Base-by-base conservation (phyloP, 2,329 filamentous ascomycete genomes). In the Fusarium sulawesiense region DNA sequence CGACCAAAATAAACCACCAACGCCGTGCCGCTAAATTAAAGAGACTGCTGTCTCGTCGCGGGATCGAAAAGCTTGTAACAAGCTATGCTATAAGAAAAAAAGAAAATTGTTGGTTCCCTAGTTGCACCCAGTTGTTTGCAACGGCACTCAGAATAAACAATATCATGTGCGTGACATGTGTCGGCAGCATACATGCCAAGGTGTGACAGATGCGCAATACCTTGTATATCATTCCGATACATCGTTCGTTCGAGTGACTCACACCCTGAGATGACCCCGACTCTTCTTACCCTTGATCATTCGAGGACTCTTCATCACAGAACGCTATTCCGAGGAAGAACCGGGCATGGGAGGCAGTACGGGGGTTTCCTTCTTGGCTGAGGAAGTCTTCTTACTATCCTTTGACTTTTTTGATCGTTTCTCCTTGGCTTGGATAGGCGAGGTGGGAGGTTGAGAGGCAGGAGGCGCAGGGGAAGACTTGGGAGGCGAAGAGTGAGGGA, bases 391-490 rank as follows among this genome's bases (percentile, higher is more conserved):
- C 56, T 71, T 71, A 49, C 34, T 54, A 40, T 75, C 71, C 58
- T 77, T 79, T 56, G 69, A 63, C 69, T 76, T 80, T 62, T 74
- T 78, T 10, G 62, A 41, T 57, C 77, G 78, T 66, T 76, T 79
- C 50, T 76, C 66, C 62, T 77, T 77, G 57, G 58, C 61, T 25
- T 67, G 58, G 32, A 66, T 59, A 20, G 78, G 74, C 6, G 72
- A 75, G 6, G 69, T 56, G 32, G 51, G 40, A 21, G 41, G 46
- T 29, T 64, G 65, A 18, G 42, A 71, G 30, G 23, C 25, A 41
- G 75, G 73, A 18, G 58, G 60, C 4, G 72, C 71, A 13, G 75
- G 70, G 13, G 77, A 75, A 25, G 72, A 66, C 47, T 73, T 75
- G 42, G 66, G 60, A 23, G 67, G 76, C 6, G 76, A 77, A 10